A percentile compares a stretch with the other conserved stretches of the same genome.
Conservation (phyloP, 768 basidiomycete species). For the Mycena indigotica region DNA sequence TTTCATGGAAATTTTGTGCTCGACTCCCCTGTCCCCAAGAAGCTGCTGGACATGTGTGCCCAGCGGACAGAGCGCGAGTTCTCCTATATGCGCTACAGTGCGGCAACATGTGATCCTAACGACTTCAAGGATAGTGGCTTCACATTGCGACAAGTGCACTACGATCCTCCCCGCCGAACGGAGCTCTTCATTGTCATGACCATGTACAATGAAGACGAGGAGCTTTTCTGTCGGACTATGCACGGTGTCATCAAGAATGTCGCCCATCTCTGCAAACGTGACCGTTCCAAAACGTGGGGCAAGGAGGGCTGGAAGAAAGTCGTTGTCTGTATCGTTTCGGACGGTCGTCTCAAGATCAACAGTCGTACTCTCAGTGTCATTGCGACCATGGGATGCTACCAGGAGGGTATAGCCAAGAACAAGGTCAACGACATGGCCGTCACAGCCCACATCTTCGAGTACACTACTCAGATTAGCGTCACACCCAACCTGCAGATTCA, state of each 20-base stretch:
- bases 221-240: slow-evolving; percentile 90
- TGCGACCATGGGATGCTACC: slow-evolving; percentile 92
- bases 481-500: slow-evolving; percentile 78
- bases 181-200: slow-evolving; percentile 98
- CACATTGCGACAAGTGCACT: slow-evolving; percentile 86
- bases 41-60: slow-evolving; percentile 82
- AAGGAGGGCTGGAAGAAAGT: slow-evolving; percentile 99
- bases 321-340: slow-evolving; percentile 89
- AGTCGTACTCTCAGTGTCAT: slow-evolving; percentile 81
- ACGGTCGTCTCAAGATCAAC: slow-evolving; percentile 85
- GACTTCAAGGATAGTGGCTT: slow-evolving; percentile 83
- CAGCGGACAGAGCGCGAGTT: slow-evolving; percentile 83
- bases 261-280: slow-evolving; percentile 82
- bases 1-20: slow-evolving; percentile 94
- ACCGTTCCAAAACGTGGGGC: slow-evolving; percentile 92
- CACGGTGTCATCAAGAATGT: slow-evolving; percentile 96
- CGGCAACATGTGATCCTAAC: slow-evolving; percentile 95
- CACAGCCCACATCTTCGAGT: slow-evolving; percentile 89
- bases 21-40: slow-evolving; percentile 88
- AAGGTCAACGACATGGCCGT: slow-evolving; percentile 83
- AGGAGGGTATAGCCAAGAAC: slow-evolving; percentile 90
- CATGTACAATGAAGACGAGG: slow-evolving; percentile 70
- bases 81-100: slow-evolving; percentile 94
- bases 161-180: slow-evolving; percentile 87
- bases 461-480: slow-evolving; percentile 89